Conservation (phyloP, 331 rosid species). For the Telfairia occidentalis region DNA sequence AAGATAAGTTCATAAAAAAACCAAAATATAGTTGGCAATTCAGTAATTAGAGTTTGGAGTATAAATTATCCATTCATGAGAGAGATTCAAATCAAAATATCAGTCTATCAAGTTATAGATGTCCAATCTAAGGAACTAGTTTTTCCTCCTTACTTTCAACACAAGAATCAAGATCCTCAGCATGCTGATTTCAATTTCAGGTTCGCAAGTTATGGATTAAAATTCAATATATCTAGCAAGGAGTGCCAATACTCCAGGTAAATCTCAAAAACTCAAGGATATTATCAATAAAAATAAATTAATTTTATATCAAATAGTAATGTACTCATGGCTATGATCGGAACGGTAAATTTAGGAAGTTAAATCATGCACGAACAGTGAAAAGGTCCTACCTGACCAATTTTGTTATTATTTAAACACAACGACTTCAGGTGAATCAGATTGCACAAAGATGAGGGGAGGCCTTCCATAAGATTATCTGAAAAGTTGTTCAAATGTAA, state of each 20-base stretch:
- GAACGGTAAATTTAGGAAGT: neutral
- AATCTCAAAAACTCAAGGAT: neutral
- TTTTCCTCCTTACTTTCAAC: neutral
- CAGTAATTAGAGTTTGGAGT: neutral
- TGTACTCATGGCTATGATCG: neutral
- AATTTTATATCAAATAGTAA: neutral
- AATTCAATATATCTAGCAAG: neutral
- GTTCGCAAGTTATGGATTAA: neutral
- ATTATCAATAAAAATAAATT: neutral
- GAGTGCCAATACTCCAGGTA: neutral
- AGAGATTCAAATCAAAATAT: neutral
- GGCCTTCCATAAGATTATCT: conserved; percentile 75
- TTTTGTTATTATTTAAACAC: conserved; percentile 62
- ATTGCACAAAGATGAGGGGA: conserved; percentile 81
- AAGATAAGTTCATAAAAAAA: too few species aligned
- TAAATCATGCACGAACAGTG: neutral
- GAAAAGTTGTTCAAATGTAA: conserved; percentile 27
- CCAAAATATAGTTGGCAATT: too few species aligned
- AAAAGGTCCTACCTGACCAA: conserved; percentile 49
- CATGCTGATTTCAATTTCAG: neutral
- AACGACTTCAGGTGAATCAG: conserved; percentile 81
- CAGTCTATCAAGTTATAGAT: neutral
- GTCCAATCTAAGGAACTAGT: neutral
- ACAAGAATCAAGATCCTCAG: neutral
- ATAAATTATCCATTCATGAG: neutral